Conservation (phyloP, 2,329 filamentous ascomycete species). For the Clarireedia homoeocarpa region DNA sequence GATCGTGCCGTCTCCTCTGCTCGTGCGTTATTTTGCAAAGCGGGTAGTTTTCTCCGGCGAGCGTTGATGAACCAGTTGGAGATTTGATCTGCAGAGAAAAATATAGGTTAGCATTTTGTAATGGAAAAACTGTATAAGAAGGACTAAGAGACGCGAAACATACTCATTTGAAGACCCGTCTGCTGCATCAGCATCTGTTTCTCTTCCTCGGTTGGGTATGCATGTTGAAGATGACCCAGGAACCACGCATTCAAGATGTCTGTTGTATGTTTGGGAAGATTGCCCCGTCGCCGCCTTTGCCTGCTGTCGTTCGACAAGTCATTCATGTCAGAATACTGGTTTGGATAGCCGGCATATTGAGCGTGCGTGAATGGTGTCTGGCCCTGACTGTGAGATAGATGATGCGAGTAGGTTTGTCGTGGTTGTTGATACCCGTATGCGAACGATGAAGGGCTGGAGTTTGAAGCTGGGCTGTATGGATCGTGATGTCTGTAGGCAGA, state of each 20-base stretch:
- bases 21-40: constrained; percentile 28
- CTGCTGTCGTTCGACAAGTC: constrained; percentile 17
- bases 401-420: neutral
- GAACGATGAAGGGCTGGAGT: neutral
- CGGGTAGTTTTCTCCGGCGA: constrained; percentile 52
- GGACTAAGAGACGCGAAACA: constrained; percentile 30
- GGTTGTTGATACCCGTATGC: constrained; percentile 11
- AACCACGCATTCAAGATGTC: constrained; percentile 79
- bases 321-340: constrained; percentile 11
- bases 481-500: neutral
- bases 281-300: constrained; percentile 60
- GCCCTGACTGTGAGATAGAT: constrained; percentile 12
- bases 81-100: constrained; percentile 47
- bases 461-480: neutral
- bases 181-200: constrained; percentile 72
- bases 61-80: constrained; percentile 81
- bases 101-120: neutral
- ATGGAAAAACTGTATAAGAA: neutral
- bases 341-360: constrained; percentile 7
- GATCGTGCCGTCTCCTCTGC: constrained; percentile 21
- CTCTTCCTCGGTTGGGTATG: constrained; percentile 82
- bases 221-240: constrained; percentile 65
- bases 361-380: constrained; percentile 21
- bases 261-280: constrained; percentile 84
- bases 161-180: constrained; percentile 73